These are phyloP conservation scores for Lasiodiplodia sp. DNA, from an alignment of 2,329 filamentous ascomycete species.

Conservation along the genomic window DNA sequence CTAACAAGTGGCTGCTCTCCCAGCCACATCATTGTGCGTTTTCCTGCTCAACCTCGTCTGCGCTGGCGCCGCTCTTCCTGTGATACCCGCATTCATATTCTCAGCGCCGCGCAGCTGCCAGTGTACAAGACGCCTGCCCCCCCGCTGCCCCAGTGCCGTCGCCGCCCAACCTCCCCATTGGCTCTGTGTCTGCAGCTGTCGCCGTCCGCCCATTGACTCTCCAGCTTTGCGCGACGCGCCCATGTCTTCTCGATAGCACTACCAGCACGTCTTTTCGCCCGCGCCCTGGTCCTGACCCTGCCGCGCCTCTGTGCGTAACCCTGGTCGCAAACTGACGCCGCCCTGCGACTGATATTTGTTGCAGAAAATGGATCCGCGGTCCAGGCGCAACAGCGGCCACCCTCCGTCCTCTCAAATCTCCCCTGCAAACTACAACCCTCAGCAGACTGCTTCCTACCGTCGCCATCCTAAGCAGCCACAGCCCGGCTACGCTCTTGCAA, in stretches of 20 bases:
- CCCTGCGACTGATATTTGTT: slow-evolving; percentile 3
- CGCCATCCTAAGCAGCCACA: slow-evolving; percentile 22
- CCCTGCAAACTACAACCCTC: slow-evolving; percentile 40
- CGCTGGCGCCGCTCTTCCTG: slow-evolving; percentile 11
- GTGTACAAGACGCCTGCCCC: background rate
- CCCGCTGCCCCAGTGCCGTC: background rate
- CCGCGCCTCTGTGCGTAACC: slow-evolving; percentile 3
- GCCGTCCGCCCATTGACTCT: slow-evolving; percentile 16
- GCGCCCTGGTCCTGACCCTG: background rate
- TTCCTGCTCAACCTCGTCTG: slow-evolving; percentile 5
- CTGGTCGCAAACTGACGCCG: slow-evolving; percentile 9
- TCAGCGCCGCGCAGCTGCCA: background rate
- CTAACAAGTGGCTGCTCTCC: slow-evolving; percentile 12
- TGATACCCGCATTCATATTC: slow-evolving; percentile 7
- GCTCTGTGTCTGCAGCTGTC: slow-evolving; percentile 12
- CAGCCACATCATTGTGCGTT: slow-evolving; percentile 20
- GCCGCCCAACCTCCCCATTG: slow-evolving; percentile 14
- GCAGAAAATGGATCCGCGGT: slow-evolving; percentile 18
- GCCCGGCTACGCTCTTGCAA: background rate
- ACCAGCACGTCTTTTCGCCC: background rate
- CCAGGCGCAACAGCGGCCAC: slow-evolving; percentile 32
- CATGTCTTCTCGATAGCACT: slow-evolving; percentile 18
- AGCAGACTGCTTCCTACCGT: slow-evolving; percentile 32
- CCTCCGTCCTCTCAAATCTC: slow-evolving; percentile 36
- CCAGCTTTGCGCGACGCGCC: slow-evolving; percentile 12